Conservation (phyloP, 2,329 filamentous ascomycete species). For the Raffaelea ambrosiae region DNA sequence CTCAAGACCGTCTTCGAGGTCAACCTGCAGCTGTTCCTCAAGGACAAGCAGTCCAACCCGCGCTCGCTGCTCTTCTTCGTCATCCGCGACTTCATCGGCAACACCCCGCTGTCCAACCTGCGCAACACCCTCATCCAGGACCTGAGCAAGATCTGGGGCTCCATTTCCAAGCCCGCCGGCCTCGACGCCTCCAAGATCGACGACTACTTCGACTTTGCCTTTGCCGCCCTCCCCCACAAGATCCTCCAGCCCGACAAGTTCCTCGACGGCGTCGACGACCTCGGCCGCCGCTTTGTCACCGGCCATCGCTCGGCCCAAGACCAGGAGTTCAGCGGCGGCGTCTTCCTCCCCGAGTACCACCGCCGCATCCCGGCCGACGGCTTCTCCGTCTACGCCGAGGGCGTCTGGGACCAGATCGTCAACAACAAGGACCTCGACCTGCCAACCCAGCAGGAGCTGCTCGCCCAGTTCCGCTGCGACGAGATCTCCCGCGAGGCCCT, state of each 20-base stretch:
- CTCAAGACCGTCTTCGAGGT: slow-evolving; percentile 99
- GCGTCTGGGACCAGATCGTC: slow-evolving; percentile 97
- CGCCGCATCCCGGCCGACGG: slow-evolving; percentile 92
- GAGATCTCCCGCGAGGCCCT: slow-evolving; percentile 90
- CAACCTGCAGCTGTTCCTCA: slow-evolving; percentile 92
- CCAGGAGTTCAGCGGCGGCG: slow-evolving; percentile 65
- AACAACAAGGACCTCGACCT: slow-evolving; percentile 97
- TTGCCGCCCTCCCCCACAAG: slow-evolving; percentile 92
- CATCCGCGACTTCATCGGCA: slow-evolving; percentile 92
- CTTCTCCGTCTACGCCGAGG: slow-evolving; percentile 88
- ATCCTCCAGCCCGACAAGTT: slow-evolving; percentile 93
- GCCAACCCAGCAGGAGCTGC: slow-evolving; percentile 90
- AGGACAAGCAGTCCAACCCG: slow-evolving; percentile 86
- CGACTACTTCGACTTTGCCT: slow-evolving; percentile 98
- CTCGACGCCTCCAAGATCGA: slow-evolving; percentile 84
- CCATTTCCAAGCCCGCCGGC: slow-evolving; percentile 82
- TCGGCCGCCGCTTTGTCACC: slow-evolving; percentile 73
- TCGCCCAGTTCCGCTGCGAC: slow-evolving; percentile 95
- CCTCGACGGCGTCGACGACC: slow-evolving; percentile 65
- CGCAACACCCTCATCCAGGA: slow-evolving; percentile 87
- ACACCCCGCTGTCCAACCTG: slow-evolving; percentile 81
- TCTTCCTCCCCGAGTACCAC: slow-evolving; percentile 93
- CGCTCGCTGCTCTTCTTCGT: slow-evolving; percentile 96
- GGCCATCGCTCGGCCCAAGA: slow-evolving; percentile 68
- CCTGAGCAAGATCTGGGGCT: slow-evolving; percentile 83